Evolutionary conservation across 192 early-diverging fungal species (phyloP).

Genomic region (Coemansia sp.): DNA sequence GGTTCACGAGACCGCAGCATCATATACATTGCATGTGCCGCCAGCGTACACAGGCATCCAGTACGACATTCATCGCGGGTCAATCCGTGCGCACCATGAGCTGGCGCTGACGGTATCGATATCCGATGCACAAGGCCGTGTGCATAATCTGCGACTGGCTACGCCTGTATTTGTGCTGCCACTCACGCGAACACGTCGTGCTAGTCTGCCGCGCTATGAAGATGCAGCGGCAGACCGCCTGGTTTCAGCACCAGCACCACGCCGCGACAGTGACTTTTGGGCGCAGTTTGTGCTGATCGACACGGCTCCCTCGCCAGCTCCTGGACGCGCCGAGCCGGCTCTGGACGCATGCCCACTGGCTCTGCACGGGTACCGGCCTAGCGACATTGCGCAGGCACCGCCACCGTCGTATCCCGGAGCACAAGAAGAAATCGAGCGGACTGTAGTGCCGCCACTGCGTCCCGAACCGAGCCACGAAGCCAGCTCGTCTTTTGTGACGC

Average conservation of each 20-base stretch:
- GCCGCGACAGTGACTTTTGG: constrained; percentile 40
- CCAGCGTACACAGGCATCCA: constrained; percentile 29
- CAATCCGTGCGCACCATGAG: constrained; percentile 42
- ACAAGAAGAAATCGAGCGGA: constrained; percentile 26
- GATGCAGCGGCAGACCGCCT: constrained; percentile 37
- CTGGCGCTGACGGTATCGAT: constrained; percentile 27
- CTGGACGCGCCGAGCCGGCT: background rate
- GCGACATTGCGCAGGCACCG: constrained; percentile 21
- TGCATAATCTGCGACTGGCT: constrained; percentile 42
- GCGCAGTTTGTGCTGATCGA: constrained; percentile 47
- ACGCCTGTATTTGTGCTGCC: constrained; percentile 39
- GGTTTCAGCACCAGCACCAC: constrained; percentile 22
- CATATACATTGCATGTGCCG: constrained; percentile 21
- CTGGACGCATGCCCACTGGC: constrained; percentile 31
- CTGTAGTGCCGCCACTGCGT: constrained; percentile 13
- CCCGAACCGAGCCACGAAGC: background rate
- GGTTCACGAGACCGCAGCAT: constrained; percentile 41
- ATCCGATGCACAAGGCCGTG: constrained; percentile 33
- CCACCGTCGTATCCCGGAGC: constrained; percentile 43
- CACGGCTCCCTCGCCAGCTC: background rate
- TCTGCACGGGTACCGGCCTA: constrained; percentile 22
- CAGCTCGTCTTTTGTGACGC: background rate
- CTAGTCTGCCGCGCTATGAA: constrained; percentile 43
- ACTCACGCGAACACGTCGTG: background rate
- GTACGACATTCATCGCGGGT: constrained; percentile 37